Percentiles rank a stretch among this genome's conserved stretches.
Evolutionary conservation across 352 stramenopile genomes (phyloP).

Genomic region (Phytophthora crassamura): DNA sequence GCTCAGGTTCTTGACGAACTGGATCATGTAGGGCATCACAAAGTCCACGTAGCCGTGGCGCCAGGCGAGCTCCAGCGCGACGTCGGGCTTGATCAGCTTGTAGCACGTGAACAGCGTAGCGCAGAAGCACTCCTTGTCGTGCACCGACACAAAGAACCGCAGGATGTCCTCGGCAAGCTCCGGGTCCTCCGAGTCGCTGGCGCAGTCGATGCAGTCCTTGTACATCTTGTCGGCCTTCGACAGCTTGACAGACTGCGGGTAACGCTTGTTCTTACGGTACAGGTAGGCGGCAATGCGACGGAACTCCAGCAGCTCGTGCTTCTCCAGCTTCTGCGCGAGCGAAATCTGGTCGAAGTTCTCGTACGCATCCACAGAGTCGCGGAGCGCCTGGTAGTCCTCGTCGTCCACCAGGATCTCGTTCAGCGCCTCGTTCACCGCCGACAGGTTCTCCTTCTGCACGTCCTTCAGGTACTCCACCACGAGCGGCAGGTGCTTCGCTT

Average conservation of each 20-base stretch:
- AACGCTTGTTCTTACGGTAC: slow-evolving; percentile 99
- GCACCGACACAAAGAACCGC: slow-evolving; percentile 98
- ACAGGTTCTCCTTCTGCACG: slow-evolving; percentile 99
- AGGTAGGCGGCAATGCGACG: slow-evolving; percentile 99
- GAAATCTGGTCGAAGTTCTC: slow-evolving; percentile 99
- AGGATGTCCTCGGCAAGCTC: slow-evolving; percentile 98
- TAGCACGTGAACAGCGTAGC: slow-evolving; percentile 99
- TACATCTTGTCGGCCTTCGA: slow-evolving; percentile 99
- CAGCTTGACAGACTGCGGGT: slow-evolving; percentile 97
- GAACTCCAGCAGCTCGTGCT: slow-evolving; percentile 99
- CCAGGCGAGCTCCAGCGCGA: slow-evolving; percentile 99
- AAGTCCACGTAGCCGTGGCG: slow-evolving; percentile 99
- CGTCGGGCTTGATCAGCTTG: slow-evolving; percentile 98
- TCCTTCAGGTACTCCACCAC: slow-evolving; percentile 98
- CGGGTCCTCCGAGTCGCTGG: slow-evolving; percentile 94
- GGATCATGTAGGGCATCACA: slow-evolving; percentile 99
- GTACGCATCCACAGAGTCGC: slow-evolving; percentile 98
- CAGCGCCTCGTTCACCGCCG: slow-evolving; percentile 98
- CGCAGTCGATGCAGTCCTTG: slow-evolving; percentile 99
- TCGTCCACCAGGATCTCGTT: slow-evolving; percentile 98
- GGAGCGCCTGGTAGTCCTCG: slow-evolving; percentile 98
- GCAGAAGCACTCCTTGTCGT: slow-evolving; percentile 99
- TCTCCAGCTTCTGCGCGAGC: slow-evolving; percentile 98
- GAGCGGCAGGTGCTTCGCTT: slow-evolving; percentile 97
- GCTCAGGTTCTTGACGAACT: slow-evolving; percentile 98